phyloP scores from a whole-genome alignment of 169 alveolate genomes.

The Plasmodium falciparum region DNA sequence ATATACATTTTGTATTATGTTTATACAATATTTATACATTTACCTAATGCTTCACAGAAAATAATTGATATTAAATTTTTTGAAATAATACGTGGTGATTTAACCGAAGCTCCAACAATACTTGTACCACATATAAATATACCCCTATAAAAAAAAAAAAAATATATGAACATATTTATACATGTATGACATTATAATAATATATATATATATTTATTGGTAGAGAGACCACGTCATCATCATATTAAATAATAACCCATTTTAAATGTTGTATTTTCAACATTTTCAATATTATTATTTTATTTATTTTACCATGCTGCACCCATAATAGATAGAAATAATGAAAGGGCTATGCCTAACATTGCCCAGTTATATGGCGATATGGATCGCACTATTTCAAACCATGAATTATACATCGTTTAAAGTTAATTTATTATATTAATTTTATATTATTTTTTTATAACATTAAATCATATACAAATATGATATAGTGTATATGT shows the following conservation, averaged over 20 bases:
- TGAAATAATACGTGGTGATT: conserved; percentile 99
- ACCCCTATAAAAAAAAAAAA: conserved; percentile 90
- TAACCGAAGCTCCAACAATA: conserved; percentile 98
- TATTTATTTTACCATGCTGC: conserved; percentile 94
- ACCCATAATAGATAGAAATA: conserved; percentile 95
- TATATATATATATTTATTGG: background rate
- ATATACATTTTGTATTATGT: conserved; percentile 83
- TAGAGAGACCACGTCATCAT: background rate
- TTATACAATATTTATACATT: conserved; percentile 92
- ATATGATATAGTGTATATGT: no score
- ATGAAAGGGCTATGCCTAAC: conserved; percentile 93
- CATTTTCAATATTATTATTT: background rate
- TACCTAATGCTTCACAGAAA: conserved; percentile 99
- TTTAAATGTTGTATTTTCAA: no score
- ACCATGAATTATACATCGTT: conserved; percentile 81
- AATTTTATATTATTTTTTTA: no score
- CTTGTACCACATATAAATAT: conserved; percentile 98
- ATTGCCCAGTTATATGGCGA: conserved; percentile 90
- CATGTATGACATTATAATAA: no score
- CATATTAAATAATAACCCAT: no score
- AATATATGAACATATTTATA: no score
- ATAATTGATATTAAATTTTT: conserved; percentile 98
- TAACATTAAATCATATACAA: no score
- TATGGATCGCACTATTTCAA: conserved; percentile 77
- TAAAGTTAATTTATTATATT: background rate